These are phyloP conservation scores for Acanthamoeba castellanii DNA, from an alignment of 208 protist genomes.

Conservation along the genomic window DNA sequence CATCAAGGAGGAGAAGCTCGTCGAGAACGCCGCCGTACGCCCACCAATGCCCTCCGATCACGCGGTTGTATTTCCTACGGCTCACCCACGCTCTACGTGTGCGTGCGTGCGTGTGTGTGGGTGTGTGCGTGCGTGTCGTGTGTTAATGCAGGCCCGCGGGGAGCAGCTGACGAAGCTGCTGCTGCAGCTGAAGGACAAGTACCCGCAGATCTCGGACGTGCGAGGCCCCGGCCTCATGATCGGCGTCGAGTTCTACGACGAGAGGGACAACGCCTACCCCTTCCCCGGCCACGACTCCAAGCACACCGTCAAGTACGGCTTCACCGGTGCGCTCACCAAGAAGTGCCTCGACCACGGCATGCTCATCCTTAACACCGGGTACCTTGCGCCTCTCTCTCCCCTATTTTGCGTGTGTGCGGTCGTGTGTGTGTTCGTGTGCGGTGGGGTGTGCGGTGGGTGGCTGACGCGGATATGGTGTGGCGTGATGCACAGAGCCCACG, in stretches of 20 bases:
- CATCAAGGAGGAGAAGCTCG: constrained; percentile 84
- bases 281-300: constrained; percentile 59
- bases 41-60: no score
- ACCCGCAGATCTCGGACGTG: constrained; percentile 76
- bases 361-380: constrained; percentile 78
- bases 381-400: background rate
- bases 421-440: no score
- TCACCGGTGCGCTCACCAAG: constrained; percentile 37
- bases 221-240: constrained; percentile 82
- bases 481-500: constrained; percentile 63
- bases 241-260: constrained; percentile 81
- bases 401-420: background rate
- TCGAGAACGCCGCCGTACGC: constrained; percentile 79
- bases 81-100: background rate
- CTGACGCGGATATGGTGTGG: background rate
- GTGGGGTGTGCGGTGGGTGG: background rate
- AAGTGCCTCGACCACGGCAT: constrained; percentile 65
- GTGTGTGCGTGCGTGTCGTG: background rate
- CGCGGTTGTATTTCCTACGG: no score
- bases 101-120: background rate
- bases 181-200: constrained; percentile 53
- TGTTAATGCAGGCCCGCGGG: constrained; percentile 11
- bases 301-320: constrained; percentile 67
- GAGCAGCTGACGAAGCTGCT: constrained; percentile 76
- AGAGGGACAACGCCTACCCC: constrained; percentile 48